A percentile compares a stretch with the other conserved stretches of the same genome.
These are phyloP conservation scores for Ilyonectria sp. DNA, from an alignment of 2,329 filamentous ascomycete species.

Conservation along the genomic window DNA sequence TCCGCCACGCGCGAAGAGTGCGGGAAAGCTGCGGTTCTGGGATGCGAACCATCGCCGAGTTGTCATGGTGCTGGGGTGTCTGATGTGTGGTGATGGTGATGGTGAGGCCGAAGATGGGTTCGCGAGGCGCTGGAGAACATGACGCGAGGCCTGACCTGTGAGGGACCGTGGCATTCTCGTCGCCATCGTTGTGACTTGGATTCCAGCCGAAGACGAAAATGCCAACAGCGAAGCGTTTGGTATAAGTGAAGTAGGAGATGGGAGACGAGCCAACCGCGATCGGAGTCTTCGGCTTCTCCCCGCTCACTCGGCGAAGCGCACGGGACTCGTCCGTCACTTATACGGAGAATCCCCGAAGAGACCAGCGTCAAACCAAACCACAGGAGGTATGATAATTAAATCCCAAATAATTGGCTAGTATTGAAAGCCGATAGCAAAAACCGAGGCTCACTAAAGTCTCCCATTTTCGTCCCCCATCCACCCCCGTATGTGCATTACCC, in stretches of 20 bases:
- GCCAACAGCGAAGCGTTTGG: neutral
- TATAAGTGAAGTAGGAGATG: neutral
- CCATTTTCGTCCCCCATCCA: too few species aligned
- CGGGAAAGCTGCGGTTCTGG: slow-evolving; percentile 52
- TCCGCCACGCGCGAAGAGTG: slow-evolving; percentile 70
- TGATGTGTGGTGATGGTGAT: slow-evolving; percentile 20
- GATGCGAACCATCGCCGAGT: slow-evolving; percentile 24
- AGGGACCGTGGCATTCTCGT: slow-evolving; percentile 18
- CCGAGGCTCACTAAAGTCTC: too few species aligned
- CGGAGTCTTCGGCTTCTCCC: neutral
- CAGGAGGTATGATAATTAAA: too few species aligned
- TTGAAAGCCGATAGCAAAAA: too few species aligned
- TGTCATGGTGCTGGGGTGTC: neutral
- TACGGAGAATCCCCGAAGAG: too few species aligned
- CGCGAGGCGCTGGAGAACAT: neutral
- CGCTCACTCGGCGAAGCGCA: neutral
- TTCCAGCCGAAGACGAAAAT: neutral
- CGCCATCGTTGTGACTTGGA: neutral
- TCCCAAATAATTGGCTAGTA: too few species aligned
- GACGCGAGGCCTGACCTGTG: neutral
- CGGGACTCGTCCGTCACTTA: too few species aligned
- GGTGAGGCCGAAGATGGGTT: neutral
- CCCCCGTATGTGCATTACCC: too few species aligned
- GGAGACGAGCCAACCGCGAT: slow-evolving; percentile 5
- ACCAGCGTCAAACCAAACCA: too few species aligned